Base-by-base conservation (phyloP, 371 early-diverging fungal species). In the Mortierella polycephala region DNA sequence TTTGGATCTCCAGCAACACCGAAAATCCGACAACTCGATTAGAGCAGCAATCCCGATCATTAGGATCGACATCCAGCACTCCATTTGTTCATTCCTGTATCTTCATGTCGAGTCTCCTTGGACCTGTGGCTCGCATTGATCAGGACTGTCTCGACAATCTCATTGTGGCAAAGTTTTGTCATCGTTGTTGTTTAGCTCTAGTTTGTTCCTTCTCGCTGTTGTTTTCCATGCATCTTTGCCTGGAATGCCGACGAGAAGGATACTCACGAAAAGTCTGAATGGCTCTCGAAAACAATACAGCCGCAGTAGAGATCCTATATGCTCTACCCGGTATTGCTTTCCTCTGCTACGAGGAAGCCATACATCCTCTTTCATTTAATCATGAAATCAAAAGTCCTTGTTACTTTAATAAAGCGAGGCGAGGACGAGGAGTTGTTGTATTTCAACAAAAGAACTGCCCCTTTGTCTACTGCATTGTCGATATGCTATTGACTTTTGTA, bases 401-500 rank as follows among this genome's bases (percentile, higher is more conserved):
- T 64, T 67, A 69, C 18, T 58, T 45, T 65, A 75, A 75, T 75
- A 75, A 75, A 75, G 62, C 75, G 70, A 75, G 75, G 75, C 64
- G 75, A 75, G 70, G 75, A 75, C 52, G 69, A 75, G 69, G 75
- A 69, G 69, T 68, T 69, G 68, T 75, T 61, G 68, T 64, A 61
- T 69, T 61, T 41, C 21, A 55, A 23, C 53, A 20, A 37, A 58
- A 74, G 62, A 58, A 63, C 64, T 30, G 30, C 30, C 30, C 30
- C 30, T 30, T 30, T 30, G 30, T 30, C 30, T 30, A 30, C 23
- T 41, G 7, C 44, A 57, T 57, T 42, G 39, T 30, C 30, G 30
- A 30, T 30, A 30, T 30, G 30, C 4, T 59, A 54, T 55, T 60
- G 53, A 60, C 64, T 18, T 23, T 20, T 47, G 16, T 64, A 61